Evolutionary conservation across 495 filamentous ascomycete species (phyloP), one percentile per base, ranked within the genome.

Genomic region (Chaetomium cochliodes): DNA sequence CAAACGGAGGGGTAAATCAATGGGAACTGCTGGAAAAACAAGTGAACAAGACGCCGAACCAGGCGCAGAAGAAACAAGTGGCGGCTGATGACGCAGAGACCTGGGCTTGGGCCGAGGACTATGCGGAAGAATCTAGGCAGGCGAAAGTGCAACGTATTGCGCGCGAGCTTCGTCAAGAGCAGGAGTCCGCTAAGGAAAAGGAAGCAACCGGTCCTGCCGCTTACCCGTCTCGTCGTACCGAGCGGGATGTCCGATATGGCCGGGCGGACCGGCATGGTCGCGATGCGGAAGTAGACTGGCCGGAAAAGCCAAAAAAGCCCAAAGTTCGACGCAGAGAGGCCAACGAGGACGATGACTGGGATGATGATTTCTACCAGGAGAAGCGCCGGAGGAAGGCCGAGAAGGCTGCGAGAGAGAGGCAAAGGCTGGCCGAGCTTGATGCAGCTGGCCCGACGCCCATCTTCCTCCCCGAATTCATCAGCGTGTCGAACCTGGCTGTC

Each of bases 381-480:
- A 74, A 67, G n/a, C 77, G 73, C 18, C 76, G 69, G 30, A 58
- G 59, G 18, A 81, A 76, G 65, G 72, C 69, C 42, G 69, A 62
- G 18, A 80, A 75, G 63, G 72, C 70, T 30, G 70, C 63, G 57
- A 76, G 68, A 57, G 70, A 71, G 54, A 56, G 66, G 58, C 66
- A 71, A 41, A 77, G 70, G 8, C 67, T 70, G 25, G 68, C 71
- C n/a, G 69, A 53, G n/a, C 39, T 39, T 7, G 61, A 57, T 13
- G 53, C 25, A 15, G 25, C 51, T 7, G 51, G 42, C 7, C 69
- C 74, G 3, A 74, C 65, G 0, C 77, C 77, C 5, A 86, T 98
- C 13, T 83, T 90, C 49, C 80, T 99, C 0, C 96, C 96, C 0
- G 92, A 96, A 68, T 93, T 90, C 67, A 96, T 98, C 76, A 92